Percentiles rank a stretch among this genome's conserved stretches.
Evolutionary conservation across 768 basidiomycete species (phyloP).

Genomic region (Rubroboletus pulcherrimus): DNA sequence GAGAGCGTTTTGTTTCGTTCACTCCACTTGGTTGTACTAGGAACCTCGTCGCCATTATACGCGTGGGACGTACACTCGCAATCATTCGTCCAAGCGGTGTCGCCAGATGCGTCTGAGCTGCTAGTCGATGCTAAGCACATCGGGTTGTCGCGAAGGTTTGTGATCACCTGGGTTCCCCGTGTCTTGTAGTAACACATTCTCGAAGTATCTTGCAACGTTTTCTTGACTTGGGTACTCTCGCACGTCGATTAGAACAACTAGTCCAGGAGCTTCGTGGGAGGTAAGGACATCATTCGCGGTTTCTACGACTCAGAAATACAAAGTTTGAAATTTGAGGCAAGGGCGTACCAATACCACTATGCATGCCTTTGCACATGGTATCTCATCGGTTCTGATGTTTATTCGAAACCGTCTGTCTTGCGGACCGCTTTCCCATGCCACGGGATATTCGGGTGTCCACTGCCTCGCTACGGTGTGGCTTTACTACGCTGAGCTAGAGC

Average conservation of each 20-base stretch:
- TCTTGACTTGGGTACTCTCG: conserved; percentile 59
- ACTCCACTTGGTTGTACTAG: conserved; percentile 56
- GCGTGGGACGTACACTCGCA: conserved; percentile 57
- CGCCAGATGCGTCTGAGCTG: conserved; percentile 35
- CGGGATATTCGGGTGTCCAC: conserved; percentile 13
- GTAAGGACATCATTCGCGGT: conserved; percentile 33
- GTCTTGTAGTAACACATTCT: not conserved
- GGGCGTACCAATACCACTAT: conserved; percentile 49
- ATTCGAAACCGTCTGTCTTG: conserved; percentile 45
- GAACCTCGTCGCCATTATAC: conserved; percentile 64
- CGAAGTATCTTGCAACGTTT: conserved; percentile 59
- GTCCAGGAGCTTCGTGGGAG: conserved; percentile 43
- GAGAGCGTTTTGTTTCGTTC: conserved; percentile 48
- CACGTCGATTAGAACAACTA: conserved; percentile 63
- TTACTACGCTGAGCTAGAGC: conserved; percentile 48
- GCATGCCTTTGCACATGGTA: conserved; percentile 63
- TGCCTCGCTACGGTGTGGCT: conserved; percentile 45
- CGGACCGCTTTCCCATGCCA: conserved; percentile 35
- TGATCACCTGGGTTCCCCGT: conserved; percentile 1
- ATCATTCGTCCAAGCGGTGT: conserved; percentile 49
- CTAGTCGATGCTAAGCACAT: conserved; percentile 58
- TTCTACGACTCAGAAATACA: conserved; percentile 1
- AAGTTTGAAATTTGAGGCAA: conserved; percentile 32
- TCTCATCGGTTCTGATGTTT: conserved; percentile 52
- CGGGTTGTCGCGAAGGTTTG: conserved; percentile 53